Evolutionary conservation across 306 rosid species (phyloP).

Genomic region (Sindora glabra): DNA sequence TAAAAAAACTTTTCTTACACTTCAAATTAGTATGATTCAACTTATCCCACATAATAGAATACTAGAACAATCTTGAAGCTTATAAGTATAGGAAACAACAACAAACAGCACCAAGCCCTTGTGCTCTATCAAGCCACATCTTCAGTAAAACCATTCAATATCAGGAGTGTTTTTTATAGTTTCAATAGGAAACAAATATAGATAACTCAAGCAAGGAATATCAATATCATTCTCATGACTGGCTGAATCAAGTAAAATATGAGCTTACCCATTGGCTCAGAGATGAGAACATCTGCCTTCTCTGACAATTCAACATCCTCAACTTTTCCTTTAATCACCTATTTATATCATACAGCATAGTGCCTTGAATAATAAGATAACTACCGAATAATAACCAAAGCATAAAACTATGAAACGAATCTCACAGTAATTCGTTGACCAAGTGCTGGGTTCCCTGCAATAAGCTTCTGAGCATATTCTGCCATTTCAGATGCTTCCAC

Average conservation of each 20-base stretch:
- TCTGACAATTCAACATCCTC: slow-evolving; percentile 89
- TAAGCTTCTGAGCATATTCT: slow-evolving; percentile 76
- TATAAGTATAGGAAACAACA: background rate
- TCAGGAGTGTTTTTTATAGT: no score
- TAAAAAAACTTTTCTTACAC: no score
- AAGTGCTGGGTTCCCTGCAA: slow-evolving; percentile 75
- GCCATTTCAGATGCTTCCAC: slow-evolving; percentile 99
- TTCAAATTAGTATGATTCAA: no score
- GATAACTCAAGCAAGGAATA: background rate
- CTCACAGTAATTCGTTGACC: slow-evolving; percentile 85
- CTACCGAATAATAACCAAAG: background rate
- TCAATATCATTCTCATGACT: background rate
- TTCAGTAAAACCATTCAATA: no score
- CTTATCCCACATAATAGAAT: no score
- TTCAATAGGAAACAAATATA: no score
- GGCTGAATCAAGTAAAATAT: background rate
- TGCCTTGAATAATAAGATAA: slow-evolving; percentile 7
- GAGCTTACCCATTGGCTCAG: slow-evolving; percentile 95
- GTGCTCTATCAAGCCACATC: no score
- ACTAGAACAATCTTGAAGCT: background rate
- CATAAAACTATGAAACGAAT: background rate
- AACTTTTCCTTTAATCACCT: slow-evolving; percentile 92
- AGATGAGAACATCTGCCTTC: slow-evolving; percentile 90
- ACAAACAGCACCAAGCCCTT: no score
- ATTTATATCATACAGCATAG: background rate